These are phyloP conservation scores for Ceratobasidium papillatum DNA, from an alignment of 1,284 basidiomycete genomes.

Conservation along the genomic window DNA sequence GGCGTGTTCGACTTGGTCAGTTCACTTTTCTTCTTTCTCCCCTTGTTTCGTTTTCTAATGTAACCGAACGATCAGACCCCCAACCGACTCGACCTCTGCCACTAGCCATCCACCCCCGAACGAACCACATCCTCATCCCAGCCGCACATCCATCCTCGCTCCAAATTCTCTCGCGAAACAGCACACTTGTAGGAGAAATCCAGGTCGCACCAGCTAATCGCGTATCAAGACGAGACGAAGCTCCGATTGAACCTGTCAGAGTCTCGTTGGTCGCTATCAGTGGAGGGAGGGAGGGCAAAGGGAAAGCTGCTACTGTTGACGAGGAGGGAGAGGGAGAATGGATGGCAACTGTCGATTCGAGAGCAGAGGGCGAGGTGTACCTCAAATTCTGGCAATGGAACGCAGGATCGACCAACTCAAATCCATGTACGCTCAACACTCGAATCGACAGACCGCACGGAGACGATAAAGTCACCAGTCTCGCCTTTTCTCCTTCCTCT, in stretches of 20 bases:
- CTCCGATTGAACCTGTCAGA: conserved; percentile 76
- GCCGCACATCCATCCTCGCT: conserved; percentile 95
- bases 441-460: conserved; percentile 92
- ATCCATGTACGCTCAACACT: conserved; percentile 70
- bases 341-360: conserved; percentile 92
- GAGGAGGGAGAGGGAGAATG: conserved; percentile 66
- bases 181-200: conserved; percentile 82
- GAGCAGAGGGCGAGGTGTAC: conserved; percentile 76
- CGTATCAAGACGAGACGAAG: conserved; percentile 84
- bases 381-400: conserved; percentile 92
- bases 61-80: conserved; percentile 18
- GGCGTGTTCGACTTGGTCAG: conserved; percentile 81
- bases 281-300: conserved; percentile 49
- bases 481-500: conserved; percentile 69
- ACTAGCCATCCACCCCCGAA: conserved; percentile 73
- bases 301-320: conserved; percentile 18
- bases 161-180: conserved; percentile 86
- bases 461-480: conserved; percentile 65
- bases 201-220: conserved; percentile 95
- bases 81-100: conserved; percentile 55
- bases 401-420: conserved; percentile 49
- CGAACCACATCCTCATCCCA: conserved; percentile 84
- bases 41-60: neutral
- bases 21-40: conserved; percentile 12
- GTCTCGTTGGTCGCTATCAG: conserved; percentile 79